phyloP scores from a whole-genome alignment of 805 yeast genomes.

The Hanseniaspora clermontiae region DNA sequence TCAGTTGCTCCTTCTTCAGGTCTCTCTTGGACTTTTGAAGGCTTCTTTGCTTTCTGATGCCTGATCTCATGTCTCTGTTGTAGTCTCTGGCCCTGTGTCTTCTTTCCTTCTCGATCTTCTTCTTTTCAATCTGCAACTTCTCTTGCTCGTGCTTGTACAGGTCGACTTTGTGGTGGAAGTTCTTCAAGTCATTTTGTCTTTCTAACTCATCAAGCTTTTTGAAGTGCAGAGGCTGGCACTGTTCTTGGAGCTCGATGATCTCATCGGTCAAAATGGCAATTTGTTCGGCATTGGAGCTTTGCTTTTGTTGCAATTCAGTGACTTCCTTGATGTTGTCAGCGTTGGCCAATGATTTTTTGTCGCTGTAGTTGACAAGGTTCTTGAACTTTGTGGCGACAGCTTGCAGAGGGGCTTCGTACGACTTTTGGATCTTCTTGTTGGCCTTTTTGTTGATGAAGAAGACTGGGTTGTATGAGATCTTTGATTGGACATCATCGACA shows the following conservation, averaged over 20 bases:
- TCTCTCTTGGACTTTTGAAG: slow-evolving; percentile 5
- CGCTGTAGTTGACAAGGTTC: background rate
- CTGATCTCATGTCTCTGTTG: slow-evolving; percentile 9
- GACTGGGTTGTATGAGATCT: slow-evolving; percentile 9
- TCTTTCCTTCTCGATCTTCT: slow-evolving; percentile 2
- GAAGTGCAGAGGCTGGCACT: slow-evolving; percentile 9
- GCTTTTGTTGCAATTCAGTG: background rate
- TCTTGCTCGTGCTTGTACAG: slow-evolving; percentile 12
- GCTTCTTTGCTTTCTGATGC: slow-evolving; percentile 10
- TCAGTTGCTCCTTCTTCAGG: slow-evolving; percentile 8
- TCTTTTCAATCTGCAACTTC: background rate
- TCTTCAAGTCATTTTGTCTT: background rate
- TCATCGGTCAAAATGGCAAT: slow-evolving; percentile 1
- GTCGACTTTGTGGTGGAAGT: slow-evolving; percentile 8
- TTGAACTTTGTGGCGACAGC: slow-evolving; percentile 3
- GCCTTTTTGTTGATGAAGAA: slow-evolving; percentile 7
- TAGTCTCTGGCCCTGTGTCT: slow-evolving; percentile 10
- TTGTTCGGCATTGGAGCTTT: background rate
- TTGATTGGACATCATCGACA: slow-evolving; percentile 3
- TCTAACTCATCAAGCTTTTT: slow-evolving; percentile 11
- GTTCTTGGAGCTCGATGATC: slow-evolving; percentile 6
- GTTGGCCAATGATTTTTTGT: background rate
- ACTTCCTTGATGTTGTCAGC: background rate
- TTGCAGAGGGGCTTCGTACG: background rate
- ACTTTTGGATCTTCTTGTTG: background rate